Evolutionary conservation across 1,284 basidiomycete species (phyloP).

Genomic region (Grifola frondosa): DNA sequence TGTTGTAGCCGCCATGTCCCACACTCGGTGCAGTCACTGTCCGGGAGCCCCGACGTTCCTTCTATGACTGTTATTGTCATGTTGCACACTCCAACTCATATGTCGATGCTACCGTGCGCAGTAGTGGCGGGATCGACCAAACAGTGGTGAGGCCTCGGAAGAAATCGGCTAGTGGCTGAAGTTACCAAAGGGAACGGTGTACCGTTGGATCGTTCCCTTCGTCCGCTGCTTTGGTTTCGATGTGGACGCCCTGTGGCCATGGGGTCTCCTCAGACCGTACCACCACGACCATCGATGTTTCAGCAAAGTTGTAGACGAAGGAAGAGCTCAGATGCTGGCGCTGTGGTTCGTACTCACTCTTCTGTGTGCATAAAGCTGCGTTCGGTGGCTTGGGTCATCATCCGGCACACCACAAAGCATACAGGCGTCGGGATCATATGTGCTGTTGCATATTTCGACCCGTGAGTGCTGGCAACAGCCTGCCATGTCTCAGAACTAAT

Average conservation of each 20-base stretch:
- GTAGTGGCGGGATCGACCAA: background rate
- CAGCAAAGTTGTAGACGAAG: background rate
- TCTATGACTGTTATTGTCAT: too few species aligned
- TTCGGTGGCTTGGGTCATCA: conserved; percentile 17
- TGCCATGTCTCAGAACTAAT: background rate
- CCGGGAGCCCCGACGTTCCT: too few species aligned
- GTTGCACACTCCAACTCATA: background rate
- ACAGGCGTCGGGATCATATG: conserved; percentile 51
- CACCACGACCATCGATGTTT: background rate
- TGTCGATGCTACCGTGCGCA: background rate
- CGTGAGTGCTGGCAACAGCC: conserved; percentile 41
- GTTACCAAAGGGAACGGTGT: conserved; percentile 11
- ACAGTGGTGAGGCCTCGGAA: conserved; percentile 5
- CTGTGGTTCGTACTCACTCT: background rate
- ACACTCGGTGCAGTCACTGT: too few species aligned
- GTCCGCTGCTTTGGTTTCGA: conserved; percentile 21
- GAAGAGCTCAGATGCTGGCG: background rate
- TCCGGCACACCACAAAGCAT: conserved; percentile 43
- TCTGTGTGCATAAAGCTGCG: background rate
- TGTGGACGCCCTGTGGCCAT: too few species aligned
- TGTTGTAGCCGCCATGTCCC: too few species aligned
- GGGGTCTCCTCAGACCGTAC: too few species aligned
- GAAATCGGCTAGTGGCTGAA: conserved; percentile 14
- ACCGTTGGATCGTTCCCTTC: conserved; percentile 21
- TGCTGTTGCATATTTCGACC: conserved; percentile 56